Conservation (phyloP, 192 early-diverging fungal species). For the Umbelopsis sp. region DNA sequence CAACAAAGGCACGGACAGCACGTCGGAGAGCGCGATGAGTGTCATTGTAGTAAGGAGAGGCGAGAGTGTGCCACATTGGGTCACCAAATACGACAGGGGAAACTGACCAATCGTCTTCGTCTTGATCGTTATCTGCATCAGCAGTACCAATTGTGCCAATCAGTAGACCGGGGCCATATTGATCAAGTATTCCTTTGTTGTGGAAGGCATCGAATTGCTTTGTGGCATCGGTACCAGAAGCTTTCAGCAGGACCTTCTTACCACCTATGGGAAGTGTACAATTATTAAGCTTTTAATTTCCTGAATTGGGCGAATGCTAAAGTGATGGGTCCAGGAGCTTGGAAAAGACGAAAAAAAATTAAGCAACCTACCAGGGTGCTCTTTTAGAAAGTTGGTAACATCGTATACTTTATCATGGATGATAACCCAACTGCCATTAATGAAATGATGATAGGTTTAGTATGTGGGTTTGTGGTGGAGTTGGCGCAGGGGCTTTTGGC, state of each 20-base stretch:
- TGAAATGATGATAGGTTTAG: too few species aligned
- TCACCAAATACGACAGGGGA: slow-evolving; percentile 76
- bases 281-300: slow-evolving; percentile 8
- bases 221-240: slow-evolving; percentile 77
- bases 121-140: slow-evolving; percentile 31
- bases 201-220: slow-evolving; percentile 90
- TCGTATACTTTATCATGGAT: slow-evolving; percentile 62
- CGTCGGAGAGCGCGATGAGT: slow-evolving; percentile 65
- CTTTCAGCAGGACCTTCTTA: slow-evolving; percentile 76
- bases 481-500: too few species aligned
- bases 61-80: slow-evolving; percentile 67
- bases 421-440: slow-evolving; percentile 65
- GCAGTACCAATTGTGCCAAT: slow-evolving; percentile 63
- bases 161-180: slow-evolving; percentile 61
- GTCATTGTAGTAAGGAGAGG: slow-evolving; percentile 81
- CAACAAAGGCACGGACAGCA: slow-evolving; percentile 71
- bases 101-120: slow-evolving; percentile 43
- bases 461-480: too few species aligned
- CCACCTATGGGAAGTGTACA: slow-evolving; percentile 29
- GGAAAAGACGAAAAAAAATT: background rate
- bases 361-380: slow-evolving; percentile 53
- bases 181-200: slow-evolving; percentile 62
- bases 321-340: background rate
- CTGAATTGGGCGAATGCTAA: background rate
- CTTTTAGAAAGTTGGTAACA: slow-evolving; percentile 54